Percentiles rank a stretch among this genome's conserved stretches.
Evolutionary conservation across 352 stramenopile species (phyloP).

Genomic region (Phytophthora aleatoria): DNA sequence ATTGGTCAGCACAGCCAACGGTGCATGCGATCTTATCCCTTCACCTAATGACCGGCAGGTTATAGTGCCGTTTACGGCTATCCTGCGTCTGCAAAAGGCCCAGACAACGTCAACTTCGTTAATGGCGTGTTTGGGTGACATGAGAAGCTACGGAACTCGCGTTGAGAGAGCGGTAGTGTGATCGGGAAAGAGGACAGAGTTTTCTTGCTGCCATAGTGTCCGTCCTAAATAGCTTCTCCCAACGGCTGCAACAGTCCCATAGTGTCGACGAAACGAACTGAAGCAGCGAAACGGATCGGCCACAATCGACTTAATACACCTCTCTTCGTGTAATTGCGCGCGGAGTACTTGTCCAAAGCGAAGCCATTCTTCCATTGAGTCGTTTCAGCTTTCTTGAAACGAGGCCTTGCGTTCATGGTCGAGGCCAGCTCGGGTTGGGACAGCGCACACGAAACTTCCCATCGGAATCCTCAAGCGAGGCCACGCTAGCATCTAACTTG

Average conservation of each 20-base stretch:
- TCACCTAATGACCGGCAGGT: slow-evolving; percentile 11
- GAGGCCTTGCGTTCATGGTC: slow-evolving; percentile 31
- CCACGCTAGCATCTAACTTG: not conserved
- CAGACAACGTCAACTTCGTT: slow-evolving; percentile 33
- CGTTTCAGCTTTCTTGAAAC: slow-evolving; percentile 41
- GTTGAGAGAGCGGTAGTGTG: slow-evolving; percentile 7
- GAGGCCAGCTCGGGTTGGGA: slow-evolving; percentile 25
- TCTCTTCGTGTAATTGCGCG: slow-evolving; percentile 10
- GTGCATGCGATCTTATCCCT: slow-evolving; percentile 31
- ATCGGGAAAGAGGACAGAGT: slow-evolving; percentile 19
- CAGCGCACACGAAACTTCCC: slow-evolving; percentile 39
- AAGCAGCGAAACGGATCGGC: slow-evolving; percentile 37
- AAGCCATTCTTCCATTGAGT: slow-evolving; percentile 24
- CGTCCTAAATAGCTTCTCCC: slow-evolving; percentile 7
- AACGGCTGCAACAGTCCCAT: slow-evolving; percentile 27
- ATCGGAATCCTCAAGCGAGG: slow-evolving; percentile 31
- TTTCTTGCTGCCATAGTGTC: not conserved
- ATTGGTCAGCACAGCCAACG: slow-evolving; percentile 25
- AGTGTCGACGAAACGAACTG: slow-evolving; percentile 31
- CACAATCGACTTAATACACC: not conserved
- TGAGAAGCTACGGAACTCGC: slow-evolving; percentile 24
- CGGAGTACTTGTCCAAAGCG: not conserved
- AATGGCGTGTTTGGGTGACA: slow-evolving; percentile 25
- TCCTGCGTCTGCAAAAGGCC: not conserved
- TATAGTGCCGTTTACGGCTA: slow-evolving; percentile 29